Percentiles rank a stretch among this genome's conserved stretches.
Evolutionary conservation across 305 asterid genomes (phyloP).

Genomic region (Plantago coronopus): DNA sequence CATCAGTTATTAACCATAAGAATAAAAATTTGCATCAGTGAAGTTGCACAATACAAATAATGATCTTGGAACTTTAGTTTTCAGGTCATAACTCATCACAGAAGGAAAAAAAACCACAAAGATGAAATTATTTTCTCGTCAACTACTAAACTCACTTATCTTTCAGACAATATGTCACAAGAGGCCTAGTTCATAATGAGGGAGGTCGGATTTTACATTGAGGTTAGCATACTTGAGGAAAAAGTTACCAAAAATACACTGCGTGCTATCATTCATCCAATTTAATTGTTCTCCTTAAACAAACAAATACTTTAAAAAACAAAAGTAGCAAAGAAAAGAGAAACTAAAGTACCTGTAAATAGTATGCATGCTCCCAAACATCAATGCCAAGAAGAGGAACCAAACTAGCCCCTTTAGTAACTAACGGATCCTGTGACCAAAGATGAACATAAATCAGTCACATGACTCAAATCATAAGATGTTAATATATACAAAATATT

Average conservation of each 20-base stretch:
- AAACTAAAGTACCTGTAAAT: conserved; percentile 56
- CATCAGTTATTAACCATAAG: not conserved
- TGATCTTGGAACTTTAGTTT: too few species aligned
- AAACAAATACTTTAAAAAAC: not conserved
- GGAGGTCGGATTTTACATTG: too few species aligned
- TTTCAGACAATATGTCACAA: too few species aligned
- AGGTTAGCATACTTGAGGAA: too few species aligned
- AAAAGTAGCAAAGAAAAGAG: conserved; percentile 1
- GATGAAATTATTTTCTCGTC: too few species aligned
- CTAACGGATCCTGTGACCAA: conserved; percentile 72
- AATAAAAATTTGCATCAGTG: not conserved
- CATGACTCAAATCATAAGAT: not conserved
- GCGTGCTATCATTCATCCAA: not conserved
- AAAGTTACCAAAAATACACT: too few species aligned
- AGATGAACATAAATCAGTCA: not conserved
- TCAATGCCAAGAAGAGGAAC: conserved; percentile 90
- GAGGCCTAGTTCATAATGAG: too few species aligned
- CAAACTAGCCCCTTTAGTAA: conserved; percentile 76
- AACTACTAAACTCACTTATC: too few species aligned
- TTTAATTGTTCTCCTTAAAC: not conserved
- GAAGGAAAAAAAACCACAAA: too few species aligned
- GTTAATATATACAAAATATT: not conserved
- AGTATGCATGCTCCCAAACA: conserved; percentile 96
- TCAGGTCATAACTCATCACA: too few species aligned
- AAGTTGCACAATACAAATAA: too few species aligned